Evolutionary conservation across 2,329 filamentous ascomycete species (phyloP), one percentile per base, ranked within the genome.

Genomic region (Metarhizium robertsii): DNA sequence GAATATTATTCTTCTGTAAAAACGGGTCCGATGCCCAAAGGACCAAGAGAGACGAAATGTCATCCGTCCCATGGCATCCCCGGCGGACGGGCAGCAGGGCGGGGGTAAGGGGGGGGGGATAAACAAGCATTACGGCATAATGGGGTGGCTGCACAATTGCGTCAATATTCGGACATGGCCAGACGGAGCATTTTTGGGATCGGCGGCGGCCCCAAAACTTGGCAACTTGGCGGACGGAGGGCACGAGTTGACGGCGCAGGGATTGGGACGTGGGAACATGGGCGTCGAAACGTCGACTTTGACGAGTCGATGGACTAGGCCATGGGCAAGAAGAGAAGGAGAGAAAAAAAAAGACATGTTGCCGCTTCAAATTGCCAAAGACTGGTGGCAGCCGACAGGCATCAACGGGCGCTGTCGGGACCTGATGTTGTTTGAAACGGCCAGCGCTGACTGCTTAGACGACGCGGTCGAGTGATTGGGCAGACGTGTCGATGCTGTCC

Each of bases 81-180:
- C 20, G 20, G 20, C 25, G 25, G 25, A 13, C 4, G 8, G n/a
- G 20, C 7, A 18, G 7, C n/a, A n/a, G 3, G 13, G 13, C 43
- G 25, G 34, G 13, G 34, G 20, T 25, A 25, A 25, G 13, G 34
- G 34, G 4, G 11, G 11, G 34, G 13, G 34, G 34, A 36, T 36
- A 25, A 46, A 10, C 43, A 46, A 25, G 54, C 55, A 59, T 61
- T 56, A 4, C 25, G 25, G 25, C 3, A 25, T 25, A 57, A 13
- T 52, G 61, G 57, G 58, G 20, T 53, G 56, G 54, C 64, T 65
- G 64, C 64, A 61, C 56, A 46, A 65, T 65, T 65, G 64, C 64
- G 64, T 65, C 64, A 65, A 60, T 25, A 52, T 49, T 32, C 13
- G 13, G 36, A 58, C 56, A 58, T 25, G 25, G 57, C 58, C 63